Percentiles rank a stretch among this genome's conserved stretches.
Evolutionary conservation across 208 protist species (phyloP).

Genomic region (Leishmania lainsoni): DNA sequence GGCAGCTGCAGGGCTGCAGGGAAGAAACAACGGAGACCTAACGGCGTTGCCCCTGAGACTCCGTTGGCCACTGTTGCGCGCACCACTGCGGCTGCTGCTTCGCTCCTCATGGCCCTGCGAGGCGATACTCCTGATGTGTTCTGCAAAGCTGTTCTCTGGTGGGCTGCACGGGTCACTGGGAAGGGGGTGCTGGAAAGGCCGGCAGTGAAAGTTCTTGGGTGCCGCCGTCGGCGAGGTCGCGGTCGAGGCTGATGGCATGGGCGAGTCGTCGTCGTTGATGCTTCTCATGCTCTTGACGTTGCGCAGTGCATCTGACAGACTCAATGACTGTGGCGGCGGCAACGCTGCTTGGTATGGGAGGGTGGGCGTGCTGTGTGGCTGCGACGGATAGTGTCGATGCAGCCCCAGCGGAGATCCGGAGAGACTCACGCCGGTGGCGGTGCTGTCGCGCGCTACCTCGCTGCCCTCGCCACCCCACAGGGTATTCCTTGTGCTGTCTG

Average conservation of each 20-base stretch:
- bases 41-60: not conserved
- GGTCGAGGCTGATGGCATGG: not conserved
- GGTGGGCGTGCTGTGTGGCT: not conserved
- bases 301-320: constrained; percentile 8
- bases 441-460: not conserved
- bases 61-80: not conserved
- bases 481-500: not conserved
- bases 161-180: not conserved
- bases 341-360: not conserved
- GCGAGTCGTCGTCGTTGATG: not conserved
- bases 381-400: not conserved
- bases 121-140: not conserved
- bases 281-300: not conserved
- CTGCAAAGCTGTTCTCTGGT: not conserved
- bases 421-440: not conserved
- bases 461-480: not conserved
- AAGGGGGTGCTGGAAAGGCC: not conserved
- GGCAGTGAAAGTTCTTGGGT: not conserved
- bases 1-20: not conserved
- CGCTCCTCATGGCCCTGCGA: too few relatives aligned
- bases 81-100: not conserved
- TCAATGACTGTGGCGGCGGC: constrained; percentile 1
- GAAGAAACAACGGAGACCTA: not conserved
- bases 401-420: not conserved
- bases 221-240: not conserved